Evolutionary conservation across 2,329 filamentous ascomycete species (phyloP), one percentile per base, ranked within the genome.

Genomic region (Microdochium trichocladiopsis): DNA sequence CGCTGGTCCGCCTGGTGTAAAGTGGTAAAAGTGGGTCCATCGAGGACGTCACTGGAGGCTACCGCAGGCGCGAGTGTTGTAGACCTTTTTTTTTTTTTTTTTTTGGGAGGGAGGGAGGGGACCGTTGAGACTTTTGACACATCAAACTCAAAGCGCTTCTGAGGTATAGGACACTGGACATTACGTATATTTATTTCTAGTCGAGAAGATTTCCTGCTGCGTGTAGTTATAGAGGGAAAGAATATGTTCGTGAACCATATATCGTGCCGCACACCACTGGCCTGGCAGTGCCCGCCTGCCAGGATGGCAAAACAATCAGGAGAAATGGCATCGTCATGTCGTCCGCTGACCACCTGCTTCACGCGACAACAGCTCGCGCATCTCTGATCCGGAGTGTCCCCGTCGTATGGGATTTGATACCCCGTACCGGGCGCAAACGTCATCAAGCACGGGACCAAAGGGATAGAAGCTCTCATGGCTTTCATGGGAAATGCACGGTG

Each of bases 401-500:
- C 58, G 58, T 22, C 54, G 57, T 2, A 60, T 55, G 2, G 58
- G 50, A 10, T 56, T 57, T 18, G 58, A 23, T 14, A 77, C 62
- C 1, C 66, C 59, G 52, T 71, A 69, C 52, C 76, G 67, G 48
- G 63, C 68, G 58, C 78, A 80, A 52, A 90, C 63, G 25, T 75
- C 65, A 25, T 78, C 69, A 2, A 93, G 74, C 3, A 83, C 72
- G 3, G 77, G 77, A 0, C 87, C 87, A 61, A 88, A 73, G 14
- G 78, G 75, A 63, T 87, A 95, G 53, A 88, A 82, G 60, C 87
- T 85, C 55, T 80, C 76, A 53, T 75, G 74, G 58, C 75, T 78
- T 48, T 83, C 82, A 60, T 92, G 87, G 51, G 80, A 78, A 50
- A 78, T 78, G 66, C 88, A 93, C 0, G 93, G 93, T 4, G 88